Percentiles rank a stretch among this genome's conserved stretches.
phyloP scores from a whole-genome alignment of 176 grass and related monocot genomes.

The Tuctoria greenei region DNA sequence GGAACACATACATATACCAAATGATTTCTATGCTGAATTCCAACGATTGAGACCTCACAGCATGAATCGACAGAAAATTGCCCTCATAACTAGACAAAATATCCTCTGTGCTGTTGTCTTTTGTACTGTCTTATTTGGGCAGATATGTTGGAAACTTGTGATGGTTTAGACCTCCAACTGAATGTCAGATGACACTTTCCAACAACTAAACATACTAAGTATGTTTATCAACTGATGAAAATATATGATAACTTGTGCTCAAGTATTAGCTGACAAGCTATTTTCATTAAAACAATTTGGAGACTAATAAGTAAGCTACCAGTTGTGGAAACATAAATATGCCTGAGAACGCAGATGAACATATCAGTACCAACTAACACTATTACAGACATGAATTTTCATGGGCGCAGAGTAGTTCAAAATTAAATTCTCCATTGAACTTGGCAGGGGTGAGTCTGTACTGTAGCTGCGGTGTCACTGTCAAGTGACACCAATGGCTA shows the following conservation, averaged over 20 bases:
- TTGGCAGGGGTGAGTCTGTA: too few relatives aligned
- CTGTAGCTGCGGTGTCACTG: too few relatives aligned
- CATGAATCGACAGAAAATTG: slow-evolving; percentile 16
- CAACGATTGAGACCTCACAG: slow-evolving; percentile 10
- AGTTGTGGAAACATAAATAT: slow-evolving; percentile 18
- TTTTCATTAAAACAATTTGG: slow-evolving; percentile 11
- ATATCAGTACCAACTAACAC: not conserved
- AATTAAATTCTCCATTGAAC: not conserved
- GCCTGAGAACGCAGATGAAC: not conserved
- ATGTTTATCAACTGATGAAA: slow-evolving; percentile 9
- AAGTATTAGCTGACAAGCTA: slow-evolving; percentile 5
- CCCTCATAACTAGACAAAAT: not conserved
- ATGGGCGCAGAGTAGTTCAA: not conserved
- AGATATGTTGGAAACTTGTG: not conserved
- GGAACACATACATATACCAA: not conserved
- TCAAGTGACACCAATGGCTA: not conserved
- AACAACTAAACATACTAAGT: slow-evolving; percentile 17
- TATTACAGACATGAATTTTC: not conserved
- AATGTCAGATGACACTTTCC: not conserved
- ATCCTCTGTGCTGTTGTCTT: not conserved
- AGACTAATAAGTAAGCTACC: not conserved
- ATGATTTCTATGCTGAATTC: not conserved
- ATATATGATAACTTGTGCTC: not conserved
- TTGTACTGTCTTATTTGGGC: not conserved
- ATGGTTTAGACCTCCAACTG: not conserved